phyloP scores from a whole-genome alignment of 495 filamentous ascomycete genomes.

The Neurospora sp. region DNA sequence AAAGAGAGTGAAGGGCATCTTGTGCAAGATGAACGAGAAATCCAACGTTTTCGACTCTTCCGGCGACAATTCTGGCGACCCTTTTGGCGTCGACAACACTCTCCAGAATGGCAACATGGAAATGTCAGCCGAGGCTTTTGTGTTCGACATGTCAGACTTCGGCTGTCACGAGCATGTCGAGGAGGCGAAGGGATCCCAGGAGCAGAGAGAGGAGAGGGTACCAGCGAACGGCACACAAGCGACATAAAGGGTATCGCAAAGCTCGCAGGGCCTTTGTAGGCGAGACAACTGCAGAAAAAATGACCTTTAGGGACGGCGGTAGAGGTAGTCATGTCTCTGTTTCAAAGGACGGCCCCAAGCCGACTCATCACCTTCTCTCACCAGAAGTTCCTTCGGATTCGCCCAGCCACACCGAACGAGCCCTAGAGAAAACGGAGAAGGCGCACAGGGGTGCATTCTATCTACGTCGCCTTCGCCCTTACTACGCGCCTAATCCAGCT shows the following conservation, averaged over 20 bases:
- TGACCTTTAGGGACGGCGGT: background rate
- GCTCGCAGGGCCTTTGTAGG: background rate
- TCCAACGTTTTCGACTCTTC: background rate
- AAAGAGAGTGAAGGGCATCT: background rate
- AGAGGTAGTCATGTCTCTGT: background rate
- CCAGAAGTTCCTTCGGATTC: background rate
- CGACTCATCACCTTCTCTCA: background rate
- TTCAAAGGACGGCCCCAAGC: background rate
- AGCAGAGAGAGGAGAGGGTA: background rate
- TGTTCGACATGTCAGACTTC: background rate
- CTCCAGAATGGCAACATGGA: background rate
- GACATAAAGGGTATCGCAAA: background rate
- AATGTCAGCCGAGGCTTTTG: background rate
- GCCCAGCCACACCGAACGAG: background rate
- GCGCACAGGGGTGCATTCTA: rapidly evolving
- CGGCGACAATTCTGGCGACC: background rate
- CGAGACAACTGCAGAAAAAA: background rate
- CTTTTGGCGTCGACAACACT: background rate
- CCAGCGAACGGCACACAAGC: background rate
- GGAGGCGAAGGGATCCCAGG: background rate
- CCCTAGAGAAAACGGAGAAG: background rate
- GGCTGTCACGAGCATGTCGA: background rate
- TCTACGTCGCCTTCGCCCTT: background rate
- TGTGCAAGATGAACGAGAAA: background rate
- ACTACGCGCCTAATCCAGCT: background rate